Base-by-base conservation (phyloP, 768 basidiomycete species). In the Russula lepida region DNA sequence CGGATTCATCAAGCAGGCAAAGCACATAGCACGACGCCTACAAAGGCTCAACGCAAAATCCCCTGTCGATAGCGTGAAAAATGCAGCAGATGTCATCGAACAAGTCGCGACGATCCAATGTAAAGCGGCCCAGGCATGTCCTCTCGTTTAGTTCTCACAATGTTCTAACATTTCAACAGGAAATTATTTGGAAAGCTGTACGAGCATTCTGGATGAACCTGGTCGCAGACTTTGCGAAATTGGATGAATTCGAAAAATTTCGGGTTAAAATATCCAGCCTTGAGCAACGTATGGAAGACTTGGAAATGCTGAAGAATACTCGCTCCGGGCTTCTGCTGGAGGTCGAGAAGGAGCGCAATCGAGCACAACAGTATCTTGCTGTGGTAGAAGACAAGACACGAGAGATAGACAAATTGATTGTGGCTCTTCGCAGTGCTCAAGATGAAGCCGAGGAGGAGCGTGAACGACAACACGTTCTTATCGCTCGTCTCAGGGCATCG, bases 181-280 rank as follows among this genome's bases (percentile, higher is more conserved):
- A 54, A 41, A 53, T 63, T 15, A 28, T 63, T 23, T 63, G 62
- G 62, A 48, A 47, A 21, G 56, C 62, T 17, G 62, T 63, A 47
- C 56, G 52, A 44, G 56, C 58, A 35, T 63, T 58, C 12, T 63
- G 56, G 62, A 52, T 54, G 6, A 48, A n/a, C 15, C 44, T 62
- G 28, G 46, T 49, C 15, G 11, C 21, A 19, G 32, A 35, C 51
- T 39, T 54, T 27, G 52, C 52, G 49, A 23, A 17, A 25, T 37
- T 55, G 41, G 49, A 57, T 2, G 5, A 13, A 3, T 11, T 11
- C 49, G 33, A 35, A 17, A 41, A 35, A 1, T 2, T 56, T 17
- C 30, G 7, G 25, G 19, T 30, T 12, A 7, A 37, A 15, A 1
- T 47, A 21, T 21, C 27, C 28, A 8, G 15, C 21, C 3, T 57